These are phyloP conservation scores for Lentinula aciculospora DNA, from an alignment of 768 basidiomycete genomes.

Conservation along the genomic window DNA sequence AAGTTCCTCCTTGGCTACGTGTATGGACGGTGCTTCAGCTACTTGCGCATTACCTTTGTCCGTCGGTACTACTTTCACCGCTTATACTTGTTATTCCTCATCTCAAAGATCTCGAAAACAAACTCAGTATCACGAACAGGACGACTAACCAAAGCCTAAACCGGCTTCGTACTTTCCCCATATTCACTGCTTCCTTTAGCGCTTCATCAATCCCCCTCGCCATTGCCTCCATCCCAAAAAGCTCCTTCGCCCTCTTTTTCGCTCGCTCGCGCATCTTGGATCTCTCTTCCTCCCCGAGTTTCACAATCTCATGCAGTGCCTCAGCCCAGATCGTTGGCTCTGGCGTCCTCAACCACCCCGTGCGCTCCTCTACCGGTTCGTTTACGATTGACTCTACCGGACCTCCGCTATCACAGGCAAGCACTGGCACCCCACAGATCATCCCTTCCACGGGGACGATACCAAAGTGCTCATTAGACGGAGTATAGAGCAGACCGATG, in stretches of 20 bases:
- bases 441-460: conserved; percentile 96
- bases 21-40: no score
- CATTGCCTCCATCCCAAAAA: conserved; percentile 81
- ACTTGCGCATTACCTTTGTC: no score
- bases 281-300: conserved; percentile 35
- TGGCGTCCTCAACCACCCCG: conserved; percentile 75
- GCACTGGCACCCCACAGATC: conserved; percentile 84
- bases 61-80: no score
- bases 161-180: conserved; percentile 37
- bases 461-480: conserved; percentile 93
- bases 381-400: conserved; percentile 79
- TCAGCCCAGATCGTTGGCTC: conserved; percentile 64
- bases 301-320: conserved; percentile 56
- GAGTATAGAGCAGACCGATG: conserved; percentile 84
- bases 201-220: conserved; percentile 50
- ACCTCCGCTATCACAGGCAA: conserved; percentile 84
- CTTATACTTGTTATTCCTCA: no score
- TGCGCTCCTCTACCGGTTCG: conserved; percentile 35
- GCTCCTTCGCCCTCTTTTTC: conserved; percentile 48
- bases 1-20: no score
- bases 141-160: conserved; percentile 2
- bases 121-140: conserved; percentile 5
- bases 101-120: no score
- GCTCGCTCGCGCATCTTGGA: conserved; percentile 48
- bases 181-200: conserved; percentile 45